These are phyloP conservation scores for Nadsonia fulvescens DNA, from an alignment of 805 yeast genomes.

Conservation along the genomic window DNA sequence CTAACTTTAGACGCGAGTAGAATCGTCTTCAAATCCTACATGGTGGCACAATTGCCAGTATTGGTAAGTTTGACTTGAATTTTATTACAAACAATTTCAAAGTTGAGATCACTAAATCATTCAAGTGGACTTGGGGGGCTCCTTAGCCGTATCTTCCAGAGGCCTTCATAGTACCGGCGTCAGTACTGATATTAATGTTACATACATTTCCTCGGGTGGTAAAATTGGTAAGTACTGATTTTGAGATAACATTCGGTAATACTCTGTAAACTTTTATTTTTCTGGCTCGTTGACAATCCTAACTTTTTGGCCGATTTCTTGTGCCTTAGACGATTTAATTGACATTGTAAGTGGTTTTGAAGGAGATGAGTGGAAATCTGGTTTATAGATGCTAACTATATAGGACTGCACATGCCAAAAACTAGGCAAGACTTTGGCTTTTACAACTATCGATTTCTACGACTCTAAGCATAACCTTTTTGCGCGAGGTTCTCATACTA, in stretches of 20 bases:
- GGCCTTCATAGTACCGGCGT: constrained; percentile 27
- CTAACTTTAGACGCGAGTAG: constrained; percentile 8
- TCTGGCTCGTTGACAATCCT: too few relatives aligned
- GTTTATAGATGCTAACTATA: constrained; percentile 1
- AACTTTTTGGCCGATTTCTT: too few relatives aligned
- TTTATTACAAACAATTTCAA: background rate
- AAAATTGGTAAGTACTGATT: constrained; percentile 12
- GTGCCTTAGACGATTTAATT: constrained; percentile 13
- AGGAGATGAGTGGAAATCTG: background rate
- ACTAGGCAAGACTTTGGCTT: constrained; percentile 24
- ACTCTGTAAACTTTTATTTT: too few relatives aligned
- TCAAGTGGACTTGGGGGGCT: constrained; percentile 28
- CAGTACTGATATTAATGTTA: constrained; percentile 23
- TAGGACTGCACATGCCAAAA: constrained; percentile 17
- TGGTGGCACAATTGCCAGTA: constrained; percentile 25
- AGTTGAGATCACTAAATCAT: background rate
- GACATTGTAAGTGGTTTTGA: constrained; percentile 9
- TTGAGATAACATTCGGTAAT: too few relatives aligned
- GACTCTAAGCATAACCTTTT: constrained; percentile 13
- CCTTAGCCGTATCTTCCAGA: constrained; percentile 24
- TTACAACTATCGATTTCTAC: constrained; percentile 21
- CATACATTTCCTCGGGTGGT: constrained; percentile 23
- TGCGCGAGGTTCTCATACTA: constrained; percentile 27
- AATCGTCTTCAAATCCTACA: constrained; percentile 24
- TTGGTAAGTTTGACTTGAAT: constrained; percentile 6